phyloP scores from a whole-genome alignment of 306 rosid genomes.

The Acacia confusa region DNA sequence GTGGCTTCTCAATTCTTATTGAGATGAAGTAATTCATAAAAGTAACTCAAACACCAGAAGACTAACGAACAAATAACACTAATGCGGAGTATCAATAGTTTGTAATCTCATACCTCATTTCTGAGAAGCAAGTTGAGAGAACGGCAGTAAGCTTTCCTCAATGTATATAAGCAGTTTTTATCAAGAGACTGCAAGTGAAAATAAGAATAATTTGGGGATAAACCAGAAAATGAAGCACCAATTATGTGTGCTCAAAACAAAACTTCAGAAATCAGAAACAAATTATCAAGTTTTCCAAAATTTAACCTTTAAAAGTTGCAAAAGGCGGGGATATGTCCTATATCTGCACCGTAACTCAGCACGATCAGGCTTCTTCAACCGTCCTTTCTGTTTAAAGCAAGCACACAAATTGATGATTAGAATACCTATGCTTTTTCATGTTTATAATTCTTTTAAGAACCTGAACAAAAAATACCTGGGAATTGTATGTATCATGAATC shows the following conservation, averaged over 20 bases:
- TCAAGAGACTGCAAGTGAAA: constrained; percentile 75
- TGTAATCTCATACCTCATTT: constrained; percentile 71
- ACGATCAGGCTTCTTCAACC: constrained; percentile 97
- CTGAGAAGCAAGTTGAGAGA: constrained; percentile 96
- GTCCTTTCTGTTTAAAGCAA: constrained; percentile 75
- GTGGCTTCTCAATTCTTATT: constrained; percentile 19
- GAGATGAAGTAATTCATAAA: constrained; percentile 14
- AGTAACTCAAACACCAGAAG: constrained; percentile 23
- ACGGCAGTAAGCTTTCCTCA: constrained; percentile 83
- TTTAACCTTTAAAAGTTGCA: constrained; percentile 85
- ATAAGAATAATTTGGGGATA: constrained; percentile 21
- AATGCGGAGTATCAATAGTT: constrained; percentile 23
- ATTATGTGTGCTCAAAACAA: constrained; percentile 15
- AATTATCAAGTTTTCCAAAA: constrained; percentile 19
- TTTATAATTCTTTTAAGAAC: constrained; percentile 16
- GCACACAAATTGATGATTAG: constrained; percentile 31
- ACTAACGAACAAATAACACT: constrained; percentile 26
- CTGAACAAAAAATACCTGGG: constrained; percentile 66
- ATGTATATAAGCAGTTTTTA: constrained; percentile 66
- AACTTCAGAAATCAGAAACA: constrained; percentile 6
- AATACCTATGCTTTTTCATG: constrained; percentile 8
- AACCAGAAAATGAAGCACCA: constrained; percentile 4
- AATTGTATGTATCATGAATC: constrained; percentile 87
- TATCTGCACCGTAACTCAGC: constrained; percentile 91
- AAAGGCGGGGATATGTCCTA: constrained; percentile 88